Evolutionary conservation across 208 protist genomes (phyloP), one percentile per base, ranked within the genome.

Genomic region (Trypanosoma melophagium): DNA sequence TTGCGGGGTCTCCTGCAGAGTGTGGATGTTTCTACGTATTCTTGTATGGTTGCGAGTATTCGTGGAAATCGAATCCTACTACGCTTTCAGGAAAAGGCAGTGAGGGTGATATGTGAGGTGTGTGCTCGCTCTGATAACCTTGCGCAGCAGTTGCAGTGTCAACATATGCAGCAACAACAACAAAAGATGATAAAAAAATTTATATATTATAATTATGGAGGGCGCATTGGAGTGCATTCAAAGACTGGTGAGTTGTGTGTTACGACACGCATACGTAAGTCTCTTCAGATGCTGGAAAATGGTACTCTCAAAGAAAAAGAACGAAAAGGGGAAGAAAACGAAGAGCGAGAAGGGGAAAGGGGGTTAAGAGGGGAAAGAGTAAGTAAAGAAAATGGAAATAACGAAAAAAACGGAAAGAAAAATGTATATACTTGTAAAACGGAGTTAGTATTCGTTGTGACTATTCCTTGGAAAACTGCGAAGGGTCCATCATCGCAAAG

Each of bases 1-100:
- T 68, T 86, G 72, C 72, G 77, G 22, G 80, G 79, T 35, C 71
- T 74, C 51, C 67, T 83, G 16, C 31, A 8, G 25, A 45, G 22
- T 40, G 31, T 47, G n/a, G 1, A 41, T 13, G 44, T 7, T 42
- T 45, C 60, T n/a, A 57, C 12, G 7, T n/a, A n/a, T n/a, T n/a
- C n/a, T n/a, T 44, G 49, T 47, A 19, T 56, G 4, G 7, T 10
- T 17, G 44, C 56, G 45, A 66, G 50, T 41, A 16, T 66, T 12
- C 60, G 60, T 28, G 49, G 60, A 7, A 57, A 45, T 57, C 3
- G 60, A 16, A 28, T 66, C 16, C 49, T 66, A 7, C 19, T 66
- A 14, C 45, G 60, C 3, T 7, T 66, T 7, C 45, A 57, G 60
- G 60, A 66, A 25, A 41, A 12, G 4, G 49, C 49, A 17, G 19